These are phyloP conservation scores for Lunularia cruciata DNA, from an alignment of 225 moss, liverwort and hornwort genomes.

Conservation along the genomic window DNA sequence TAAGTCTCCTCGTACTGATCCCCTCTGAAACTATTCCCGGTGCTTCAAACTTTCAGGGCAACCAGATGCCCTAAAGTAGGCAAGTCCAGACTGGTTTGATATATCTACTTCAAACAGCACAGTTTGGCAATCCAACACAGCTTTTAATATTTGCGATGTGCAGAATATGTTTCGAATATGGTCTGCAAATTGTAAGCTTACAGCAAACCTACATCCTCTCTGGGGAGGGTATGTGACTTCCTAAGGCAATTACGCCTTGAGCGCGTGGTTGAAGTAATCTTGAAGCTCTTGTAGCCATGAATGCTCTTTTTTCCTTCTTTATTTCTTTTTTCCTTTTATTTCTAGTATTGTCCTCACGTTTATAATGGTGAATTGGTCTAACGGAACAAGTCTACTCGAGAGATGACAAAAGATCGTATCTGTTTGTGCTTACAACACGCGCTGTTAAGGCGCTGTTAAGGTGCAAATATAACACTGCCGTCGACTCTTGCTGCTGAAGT, in stretches of 20 bases:
- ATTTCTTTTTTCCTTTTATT: neutral
- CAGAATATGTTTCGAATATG: too few species aligned
- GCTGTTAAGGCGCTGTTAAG: conserved; percentile 52
- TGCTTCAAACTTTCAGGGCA: too few species aligned
- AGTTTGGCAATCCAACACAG: too few species aligned
- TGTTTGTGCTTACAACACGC: conserved; percentile 48
- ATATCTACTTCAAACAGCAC: too few species aligned
- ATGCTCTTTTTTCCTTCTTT: neutral
- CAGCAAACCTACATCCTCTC: neutral
- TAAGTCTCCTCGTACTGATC: too few species aligned
- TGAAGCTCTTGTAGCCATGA: neutral
- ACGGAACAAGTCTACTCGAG: conserved; percentile 37
- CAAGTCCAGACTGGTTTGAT: too few species aligned
- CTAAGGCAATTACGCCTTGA: neutral
- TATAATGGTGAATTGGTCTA: neutral
- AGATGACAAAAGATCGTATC: conserved; percentile 47
- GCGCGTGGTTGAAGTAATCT: neutral
- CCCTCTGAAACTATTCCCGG: too few species aligned
- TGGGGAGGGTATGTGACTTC: neutral
- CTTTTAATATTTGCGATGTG: too few species aligned
- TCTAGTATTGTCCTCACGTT: neutral
- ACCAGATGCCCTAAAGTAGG: too few species aligned
- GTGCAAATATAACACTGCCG: conserved; percentile 48
- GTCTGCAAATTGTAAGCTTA: neutral
- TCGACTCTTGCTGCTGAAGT: conserved; percentile 44